Conservation (phyloP, 495 filamentous ascomycete species). For the Lepidopterella palustris region DNA sequence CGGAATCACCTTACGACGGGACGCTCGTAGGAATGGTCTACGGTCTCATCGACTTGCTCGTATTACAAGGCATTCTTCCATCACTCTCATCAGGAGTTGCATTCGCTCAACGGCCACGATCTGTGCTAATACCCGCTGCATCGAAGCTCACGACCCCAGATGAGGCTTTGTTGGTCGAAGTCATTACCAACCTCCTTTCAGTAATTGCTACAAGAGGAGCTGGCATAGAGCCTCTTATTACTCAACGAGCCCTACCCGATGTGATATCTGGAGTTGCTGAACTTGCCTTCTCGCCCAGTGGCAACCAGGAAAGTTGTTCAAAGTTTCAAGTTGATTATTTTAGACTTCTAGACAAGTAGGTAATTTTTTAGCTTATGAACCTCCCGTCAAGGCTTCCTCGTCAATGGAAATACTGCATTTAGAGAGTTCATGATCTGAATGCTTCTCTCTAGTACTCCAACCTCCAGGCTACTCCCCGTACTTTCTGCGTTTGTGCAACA, state of each 20-base stretch:
- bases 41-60: slow-evolving; percentile 23
- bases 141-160: background rate
- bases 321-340: slow-evolving; percentile 6
- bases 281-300: slow-evolving; percentile 20
- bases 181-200: slow-evolving; percentile 5
- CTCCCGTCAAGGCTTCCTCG: too few species aligned
- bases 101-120: slow-evolving; percentile 19
- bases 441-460: slow-evolving; percentile 35
- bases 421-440: slow-evolving; percentile 5
- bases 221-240: slow-evolving; percentile 21
- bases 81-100: slow-evolving; percentile 16
- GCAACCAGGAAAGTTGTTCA: background rate
- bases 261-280: slow-evolving; percentile 33
- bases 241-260: slow-evolving; percentile 38
- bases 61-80: slow-evolving; percentile 20
- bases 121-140: slow-evolving; percentile 9
- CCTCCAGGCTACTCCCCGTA: slow-evolving; percentile 41
- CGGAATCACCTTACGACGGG: slow-evolving; percentile 23
- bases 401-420: too few species aligned
- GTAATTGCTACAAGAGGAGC: slow-evolving; percentile 10
- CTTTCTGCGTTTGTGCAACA: slow-evolving; percentile 45
- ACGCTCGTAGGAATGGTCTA: slow-evolving; percentile 24
- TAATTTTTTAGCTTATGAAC: background rate
- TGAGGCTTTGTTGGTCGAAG: background rate
- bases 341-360: slow-evolving; percentile 1